Conservation (phyloP, 1,284 basidiomycete species). For the Pseudozyma tsukubaensis region DNA sequence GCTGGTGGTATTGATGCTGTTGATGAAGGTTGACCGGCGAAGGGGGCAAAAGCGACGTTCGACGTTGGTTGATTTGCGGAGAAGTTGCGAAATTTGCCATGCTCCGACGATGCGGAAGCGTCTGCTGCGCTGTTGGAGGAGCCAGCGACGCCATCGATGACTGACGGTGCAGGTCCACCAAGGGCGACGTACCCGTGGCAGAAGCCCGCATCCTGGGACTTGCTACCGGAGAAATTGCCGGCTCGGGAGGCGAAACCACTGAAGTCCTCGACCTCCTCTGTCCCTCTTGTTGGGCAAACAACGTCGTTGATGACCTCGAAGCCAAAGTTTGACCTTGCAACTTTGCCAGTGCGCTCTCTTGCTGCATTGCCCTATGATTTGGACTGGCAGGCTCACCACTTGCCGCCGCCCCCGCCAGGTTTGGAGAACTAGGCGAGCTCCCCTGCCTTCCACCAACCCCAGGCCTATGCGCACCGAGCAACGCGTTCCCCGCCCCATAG, state of each 20-base stretch:
- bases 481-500: slow-evolving; percentile 45
- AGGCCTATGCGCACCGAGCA: slow-evolving; percentile 12
- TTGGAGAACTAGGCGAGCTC: slow-evolving; percentile 33
- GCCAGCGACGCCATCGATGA: slow-evolving; percentile 28
- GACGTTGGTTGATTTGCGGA: slow-evolving; percentile 27
- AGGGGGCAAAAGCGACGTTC: slow-evolving; percentile 25
- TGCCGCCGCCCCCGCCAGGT: too few relatives aligned
- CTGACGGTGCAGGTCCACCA: slow-evolving; percentile 24
- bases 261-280: slow-evolving; percentile 28
- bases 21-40: too few relatives aligned
- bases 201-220: slow-evolving; percentile 12
- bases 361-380: slow-evolving; percentile 9
- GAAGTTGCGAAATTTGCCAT: slow-evolving; percentile 15
- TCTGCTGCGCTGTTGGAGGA: background rate
- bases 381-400: slow-evolving; percentile 11
- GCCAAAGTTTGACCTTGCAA: slow-evolving; percentile 19
- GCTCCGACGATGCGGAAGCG: slow-evolving; percentile 22
- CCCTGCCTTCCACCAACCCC: slow-evolving; percentile 10
- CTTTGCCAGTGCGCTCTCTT: slow-evolving; percentile 16
- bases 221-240: slow-evolving; percentile 2
- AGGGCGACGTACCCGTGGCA: slow-evolving; percentile 8
- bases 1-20: too few relatives aligned
- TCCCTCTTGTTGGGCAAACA: slow-evolving; percentile 26
- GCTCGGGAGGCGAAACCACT: slow-evolving; percentile 3
- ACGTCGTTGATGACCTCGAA: slow-evolving; percentile 12